These are phyloP conservation scores for Backusella luteola DNA, from an alignment of 192 early-diverging fungal genomes.

Conservation along the genomic window DNA sequence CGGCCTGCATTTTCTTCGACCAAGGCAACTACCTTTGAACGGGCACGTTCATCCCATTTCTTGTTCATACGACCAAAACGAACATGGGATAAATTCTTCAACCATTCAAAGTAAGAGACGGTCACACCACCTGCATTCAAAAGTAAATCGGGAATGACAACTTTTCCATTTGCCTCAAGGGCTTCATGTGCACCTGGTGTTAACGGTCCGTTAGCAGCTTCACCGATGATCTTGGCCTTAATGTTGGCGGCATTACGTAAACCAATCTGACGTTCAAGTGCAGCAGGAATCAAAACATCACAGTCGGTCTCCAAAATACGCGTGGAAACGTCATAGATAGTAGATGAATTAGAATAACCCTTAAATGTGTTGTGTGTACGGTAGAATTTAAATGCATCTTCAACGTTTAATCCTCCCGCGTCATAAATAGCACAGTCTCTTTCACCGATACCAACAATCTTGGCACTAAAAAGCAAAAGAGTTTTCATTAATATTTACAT, in stretches of 20 bases:
- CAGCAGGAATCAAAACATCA: conserved; percentile 79
- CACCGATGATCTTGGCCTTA: conserved; percentile 77
- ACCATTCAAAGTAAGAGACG: conserved; percentile 80
- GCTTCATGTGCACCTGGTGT: conserved; percentile 74
- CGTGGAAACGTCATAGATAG: conserved; percentile 53
- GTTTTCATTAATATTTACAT: not conserved
- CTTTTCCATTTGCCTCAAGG: conserved; percentile 54
- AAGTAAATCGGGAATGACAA: conserved; percentile 72
- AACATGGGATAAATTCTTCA: conserved; percentile 82
- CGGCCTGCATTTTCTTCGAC: conserved; percentile 78
- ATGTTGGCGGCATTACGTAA: conserved; percentile 67
- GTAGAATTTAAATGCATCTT: conserved; percentile 61
- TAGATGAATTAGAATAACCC: conserved; percentile 56
- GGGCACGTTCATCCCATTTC: conserved; percentile 79
- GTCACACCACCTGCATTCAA: conserved; percentile 83
- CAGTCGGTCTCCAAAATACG: conserved; percentile 68
- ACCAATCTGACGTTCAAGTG: conserved; percentile 78
- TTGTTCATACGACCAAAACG: conserved; percentile 84
- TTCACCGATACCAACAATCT: conserved; percentile 73
- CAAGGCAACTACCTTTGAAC: conserved; percentile 62
- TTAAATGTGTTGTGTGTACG: conserved; percentile 64
- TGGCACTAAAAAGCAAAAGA: conserved; percentile 53
- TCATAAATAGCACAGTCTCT: conserved; percentile 65
- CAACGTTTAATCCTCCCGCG: conserved; percentile 60
- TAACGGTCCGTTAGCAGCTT: conserved; percentile 79